phyloP scores from a whole-genome alignment of 2,329 filamentous ascomycete species.

The Fusarium mexicanum region DNA sequence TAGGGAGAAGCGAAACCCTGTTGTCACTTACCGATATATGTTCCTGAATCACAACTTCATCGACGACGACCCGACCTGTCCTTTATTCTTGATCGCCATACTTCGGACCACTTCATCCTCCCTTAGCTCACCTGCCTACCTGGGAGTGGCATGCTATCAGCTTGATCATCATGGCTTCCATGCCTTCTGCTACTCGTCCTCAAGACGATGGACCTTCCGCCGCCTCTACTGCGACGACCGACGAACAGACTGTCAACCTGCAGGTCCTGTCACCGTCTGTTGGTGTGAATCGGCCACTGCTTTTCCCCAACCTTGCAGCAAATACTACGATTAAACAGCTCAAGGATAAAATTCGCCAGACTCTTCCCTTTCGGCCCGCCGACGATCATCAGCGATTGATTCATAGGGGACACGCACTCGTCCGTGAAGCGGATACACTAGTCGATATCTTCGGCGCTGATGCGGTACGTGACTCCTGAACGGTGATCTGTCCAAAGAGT shows the following conservation, averaged over 20 bases:
- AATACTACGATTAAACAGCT: constrained; percentile 65
- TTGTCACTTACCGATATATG: constrained; percentile 12
- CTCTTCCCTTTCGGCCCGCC: constrained; percentile 58
- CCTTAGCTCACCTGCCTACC: constrained; percentile 11
- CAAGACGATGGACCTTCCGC: constrained; percentile 28
- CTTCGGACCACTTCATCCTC: constrained; percentile 14
- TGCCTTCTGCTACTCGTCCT: constrained; percentile 43
- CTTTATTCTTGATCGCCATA: not conserved
- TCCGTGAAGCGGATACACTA: constrained; percentile 65
- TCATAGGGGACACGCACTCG: constrained; percentile 66
- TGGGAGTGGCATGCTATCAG: constrained; percentile 42
- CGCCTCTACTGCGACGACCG: constrained; percentile 34
- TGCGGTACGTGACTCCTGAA: constrained; percentile 49
- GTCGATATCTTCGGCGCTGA: constrained; percentile 66
- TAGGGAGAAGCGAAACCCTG: constrained; percentile 4
- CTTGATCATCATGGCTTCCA: constrained; percentile 53
- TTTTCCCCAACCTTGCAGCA: constrained; percentile 59
- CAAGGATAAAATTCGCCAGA: constrained; percentile 66
- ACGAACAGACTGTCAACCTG: constrained; percentile 60
- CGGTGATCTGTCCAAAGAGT: not conserved
- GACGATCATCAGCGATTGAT: constrained; percentile 69
- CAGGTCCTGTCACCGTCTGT: constrained; percentile 68
- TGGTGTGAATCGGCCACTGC: constrained; percentile 60
- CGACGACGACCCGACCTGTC: constrained; percentile 5
- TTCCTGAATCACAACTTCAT: not conserved